Percentiles rank a stretch among this genome's conserved stretches.
These are phyloP conservation scores for Fusarium torreyae DNA, from an alignment of 2,329 filamentous ascomycete species.

Conservation along the genomic window DNA sequence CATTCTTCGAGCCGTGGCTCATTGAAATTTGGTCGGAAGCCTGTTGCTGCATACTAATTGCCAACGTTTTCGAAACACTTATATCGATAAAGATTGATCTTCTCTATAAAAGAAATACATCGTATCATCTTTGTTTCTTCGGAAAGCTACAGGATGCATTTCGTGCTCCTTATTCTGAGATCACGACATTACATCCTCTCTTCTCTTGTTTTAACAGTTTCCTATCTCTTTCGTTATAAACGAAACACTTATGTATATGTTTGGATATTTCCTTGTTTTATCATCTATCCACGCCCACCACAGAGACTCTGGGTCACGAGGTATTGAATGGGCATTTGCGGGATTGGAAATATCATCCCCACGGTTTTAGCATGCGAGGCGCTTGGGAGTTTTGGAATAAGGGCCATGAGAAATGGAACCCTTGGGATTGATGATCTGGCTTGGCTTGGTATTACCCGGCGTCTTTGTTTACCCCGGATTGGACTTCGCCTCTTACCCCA, in stretches of 20 bases:
- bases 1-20: conserved; percentile 53
- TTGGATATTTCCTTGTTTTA: conserved; percentile 21
- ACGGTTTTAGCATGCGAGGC: conserved; percentile 41
- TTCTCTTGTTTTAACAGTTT: conserved; percentile 40
- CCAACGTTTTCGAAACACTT: background rate
- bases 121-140: conserved; percentile 3
- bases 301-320: conserved; percentile 10
- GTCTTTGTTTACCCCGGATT: conserved; percentile 31
- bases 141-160: conserved; percentile 16
- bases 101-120: background rate
- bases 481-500: conserved; percentile 27
- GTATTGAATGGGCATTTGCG: conserved; percentile 29
- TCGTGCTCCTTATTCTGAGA: conserved; percentile 18
- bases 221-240: conserved; percentile 18
- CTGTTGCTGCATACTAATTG: conserved; percentile 56
- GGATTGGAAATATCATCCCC: conserved; percentile 20
- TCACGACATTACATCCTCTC: conserved; percentile 28
- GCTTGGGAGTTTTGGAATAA: conserved; percentile 38
- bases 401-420: conserved; percentile 18
- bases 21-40: conserved; percentile 54
- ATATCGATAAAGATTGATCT: conserved; percentile 4
- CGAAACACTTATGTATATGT: conserved; percentile 26
- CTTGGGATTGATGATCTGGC: conserved; percentile 30
- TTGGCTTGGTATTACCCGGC: conserved; percentile 37
- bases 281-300: conserved; percentile 20